phyloP scores from a whole-genome alignment of 192 early-diverging fungal species.

The Piromyces finnis region DNA sequence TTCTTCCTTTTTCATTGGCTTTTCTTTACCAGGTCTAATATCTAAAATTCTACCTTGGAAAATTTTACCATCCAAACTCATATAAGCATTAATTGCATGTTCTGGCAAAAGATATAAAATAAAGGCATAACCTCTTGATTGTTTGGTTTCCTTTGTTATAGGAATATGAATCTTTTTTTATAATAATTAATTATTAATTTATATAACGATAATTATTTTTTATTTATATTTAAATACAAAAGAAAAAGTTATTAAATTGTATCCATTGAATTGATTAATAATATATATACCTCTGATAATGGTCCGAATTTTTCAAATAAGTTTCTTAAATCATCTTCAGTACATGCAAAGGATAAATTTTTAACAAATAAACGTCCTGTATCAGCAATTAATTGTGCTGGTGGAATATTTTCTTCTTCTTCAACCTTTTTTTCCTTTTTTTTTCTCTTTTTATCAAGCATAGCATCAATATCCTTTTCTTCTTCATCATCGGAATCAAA shows the following conservation, averaged over 20 bases:
- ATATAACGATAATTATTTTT: too few relatives aligned
- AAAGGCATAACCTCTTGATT: conserved; percentile 86
- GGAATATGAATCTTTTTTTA: conserved; percentile 75
- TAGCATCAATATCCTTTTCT: background rate
- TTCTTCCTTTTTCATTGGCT: conserved; percentile 43
- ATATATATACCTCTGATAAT: conserved; percentile 48
- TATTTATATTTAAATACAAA: background rate
- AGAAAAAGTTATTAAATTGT: background rate
- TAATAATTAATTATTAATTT: too few relatives aligned
- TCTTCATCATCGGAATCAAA: background rate
- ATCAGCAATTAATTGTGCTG: conserved; percentile 60
- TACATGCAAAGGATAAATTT: conserved; percentile 81
- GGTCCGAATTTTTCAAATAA: conserved; percentile 77
- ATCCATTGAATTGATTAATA: too few relatives aligned
- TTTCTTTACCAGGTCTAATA: conserved; percentile 76
- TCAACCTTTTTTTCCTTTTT: conserved; percentile 7
- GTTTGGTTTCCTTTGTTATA: conserved; percentile 77
- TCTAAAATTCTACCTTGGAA: conserved; percentile 88
- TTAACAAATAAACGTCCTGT: conserved; percentile 88
- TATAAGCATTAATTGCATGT: conserved; percentile 80
- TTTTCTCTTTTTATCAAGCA: background rate
- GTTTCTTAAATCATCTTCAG: conserved; percentile 67
- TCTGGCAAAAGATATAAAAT: conserved; percentile 76
- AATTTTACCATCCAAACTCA: conserved; percentile 56
- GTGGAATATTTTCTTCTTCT: conserved; percentile 7